Base-by-base conservation (phyloP, 148 eudicot genomes). In the Rhododendron kiyosumense region DNA sequence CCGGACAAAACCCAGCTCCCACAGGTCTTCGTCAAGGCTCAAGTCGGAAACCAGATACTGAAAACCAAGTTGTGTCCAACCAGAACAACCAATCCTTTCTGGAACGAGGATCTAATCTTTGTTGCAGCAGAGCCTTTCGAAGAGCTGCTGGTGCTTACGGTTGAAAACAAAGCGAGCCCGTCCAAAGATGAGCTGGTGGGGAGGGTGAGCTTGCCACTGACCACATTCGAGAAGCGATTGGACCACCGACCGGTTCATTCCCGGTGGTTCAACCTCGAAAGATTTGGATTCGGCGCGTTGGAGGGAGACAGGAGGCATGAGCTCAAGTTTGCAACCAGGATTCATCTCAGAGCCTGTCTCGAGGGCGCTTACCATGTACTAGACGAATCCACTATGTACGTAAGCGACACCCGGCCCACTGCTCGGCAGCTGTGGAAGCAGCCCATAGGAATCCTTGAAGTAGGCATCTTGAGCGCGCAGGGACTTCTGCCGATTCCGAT, bases 91-190 rank as follows among this genome's bases (percentile, higher is more conserved):
- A 94, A 89, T 52, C 96, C 96, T 10, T 88, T 93, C 91, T 94
- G 96, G 96, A 94, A 94, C 83, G 95, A 93, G 85, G 95, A 93
- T 84, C 84, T 93, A 61, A 89, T 93, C 91, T 92, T 93, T 89
- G 95, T 93, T 28, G 95, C 94, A 3, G 94, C 95, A 4, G 95
- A 93, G 89, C 95, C 95, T 48, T 93, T 93, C 85, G 95, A 93
- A 77, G 95, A 93, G 88, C 87, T 87, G 13, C 87, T 93, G 88
- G 86, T 90, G 48, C 87, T 93, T 84, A 89, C 89, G 7, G 95
- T 93, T 83, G 94, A 90, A 82, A 92, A 93, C 78, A 88, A 91
- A 71, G 88, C 89, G 46, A 93, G 86, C 2, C 87, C 89, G 0
- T 89, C 89, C 38, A 93, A 90, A 81, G 94, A 93, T 61, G 94